Base-by-base conservation (phyloP, 2,329 filamentous ascomycete species). In the Paraconiothyrium brasiliense region DNA sequence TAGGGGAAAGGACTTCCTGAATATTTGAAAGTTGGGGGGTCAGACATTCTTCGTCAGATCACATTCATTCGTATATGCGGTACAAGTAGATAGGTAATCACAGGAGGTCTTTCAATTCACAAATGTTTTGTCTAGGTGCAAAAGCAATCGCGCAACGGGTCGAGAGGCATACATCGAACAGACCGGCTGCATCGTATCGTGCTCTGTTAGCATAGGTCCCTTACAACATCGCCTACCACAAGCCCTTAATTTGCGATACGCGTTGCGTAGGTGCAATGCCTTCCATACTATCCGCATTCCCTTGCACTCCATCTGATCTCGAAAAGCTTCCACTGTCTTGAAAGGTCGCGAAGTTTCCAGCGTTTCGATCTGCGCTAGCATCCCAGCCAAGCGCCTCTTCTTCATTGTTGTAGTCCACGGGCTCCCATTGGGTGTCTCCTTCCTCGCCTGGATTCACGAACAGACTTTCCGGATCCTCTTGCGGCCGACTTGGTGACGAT, bases 321-420 rank as follows among this genome's bases (percentile, higher is more conserved):
- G 72, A 64, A 44, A 70, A 66, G 52, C 70, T 73, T 9, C 71
- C 74, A 46, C 74, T 80, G 62, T 84, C 82, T 9, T 79, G 75
- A 59, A 84, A 81, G 0, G 81, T 83, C 6, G 81, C 79, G 59
- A 81, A 82, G 13, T 72, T 72, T 1, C 70, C 73, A 47, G 67
- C 65, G 44, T 77, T 75, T 54, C 78, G 69, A 51, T 90, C 85
- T 41, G 85, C 86, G 71, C 86, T 90, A 55, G 89, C 85, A 76
- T 93, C 90, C 92, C 92, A 94, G 41, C 89, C 89, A 48, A 94
- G 80, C 68, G 89, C 88, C 54, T 89, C 87, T 65, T 88, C 86
- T 57, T 88, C 86, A 34, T 89, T 89, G 7, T 87, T 86, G 49
- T 88, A 88, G 56, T 87, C 85, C 1, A 90, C 83, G 1, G 91